Conservation (phyloP, 805 yeast genomes). For the Metschnikowia borealis region DNA sequence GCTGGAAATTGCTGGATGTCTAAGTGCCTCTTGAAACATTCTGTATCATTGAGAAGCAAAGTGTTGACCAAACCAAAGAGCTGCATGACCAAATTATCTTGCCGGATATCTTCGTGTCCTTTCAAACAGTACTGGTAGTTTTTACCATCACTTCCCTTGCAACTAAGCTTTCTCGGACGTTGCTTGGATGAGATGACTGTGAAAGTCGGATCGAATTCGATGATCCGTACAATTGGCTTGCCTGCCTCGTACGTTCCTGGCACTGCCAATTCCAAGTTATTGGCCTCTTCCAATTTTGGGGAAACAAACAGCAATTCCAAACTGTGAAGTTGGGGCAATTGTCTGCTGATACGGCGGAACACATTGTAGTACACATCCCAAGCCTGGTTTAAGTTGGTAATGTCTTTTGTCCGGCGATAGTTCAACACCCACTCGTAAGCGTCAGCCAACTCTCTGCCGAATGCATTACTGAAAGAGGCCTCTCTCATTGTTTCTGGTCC, state of each 20-base stretch:
- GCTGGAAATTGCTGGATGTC: slow-evolving; percentile 91
- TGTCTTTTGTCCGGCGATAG: slow-evolving; percentile 79
- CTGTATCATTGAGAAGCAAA: slow-evolving; percentile 81
- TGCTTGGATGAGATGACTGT: slow-evolving; percentile 92
- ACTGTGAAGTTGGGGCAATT: slow-evolving; percentile 79
- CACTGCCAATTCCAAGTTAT: slow-evolving; percentile 78
- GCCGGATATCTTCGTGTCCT: slow-evolving; percentile 98
- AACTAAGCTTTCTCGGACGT: slow-evolving; percentile 80
- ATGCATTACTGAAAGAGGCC: slow-evolving; percentile 85
- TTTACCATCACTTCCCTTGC: slow-evolving; percentile 88
- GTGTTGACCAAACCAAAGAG: slow-evolving; percentile 93
- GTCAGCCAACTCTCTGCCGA: slow-evolving; percentile 87
- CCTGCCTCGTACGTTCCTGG: slow-evolving; percentile 94
- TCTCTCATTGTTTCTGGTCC: slow-evolving; percentile 94
- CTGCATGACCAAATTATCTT: slow-evolving; percentile 97
- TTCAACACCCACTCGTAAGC: slow-evolving; percentile 92
- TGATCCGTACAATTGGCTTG: slow-evolving; percentile 68
- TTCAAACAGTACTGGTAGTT: slow-evolving; percentile 78
- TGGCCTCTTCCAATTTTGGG: slow-evolving; percentile 77
- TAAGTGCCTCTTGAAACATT: slow-evolving; percentile 92
- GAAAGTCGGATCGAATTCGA: slow-evolving; percentile 74
- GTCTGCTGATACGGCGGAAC: slow-evolving; percentile 85
- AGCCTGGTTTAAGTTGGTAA: slow-evolving; percentile 88
- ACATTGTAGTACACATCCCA: slow-evolving; percentile 97
- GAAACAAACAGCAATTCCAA: slow-evolving; percentile 91